Evolutionary conservation across 2,329 filamentous ascomycete species (phyloP), one percentile per base, ranked within the genome.

Genomic region (Penicillium sp.): DNA sequence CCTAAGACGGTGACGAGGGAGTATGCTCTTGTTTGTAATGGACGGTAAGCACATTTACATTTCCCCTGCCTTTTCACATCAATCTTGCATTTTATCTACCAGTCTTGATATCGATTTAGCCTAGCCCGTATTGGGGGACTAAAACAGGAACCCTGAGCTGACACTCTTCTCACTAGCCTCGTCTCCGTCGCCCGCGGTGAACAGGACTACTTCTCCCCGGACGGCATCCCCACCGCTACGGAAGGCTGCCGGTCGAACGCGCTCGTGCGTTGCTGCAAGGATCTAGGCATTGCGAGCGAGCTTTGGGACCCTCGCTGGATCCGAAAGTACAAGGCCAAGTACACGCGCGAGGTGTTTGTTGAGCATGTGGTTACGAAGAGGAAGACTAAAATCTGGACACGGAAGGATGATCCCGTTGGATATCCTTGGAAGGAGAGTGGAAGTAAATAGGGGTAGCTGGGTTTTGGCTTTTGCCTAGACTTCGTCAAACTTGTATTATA

Each of bases 171-270:
- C 28, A 4, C 12, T 15, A 96, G 91, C 55, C 85, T 96, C 57
- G 87, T 97, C 39, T 89, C 86, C 26, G 86, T 97, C 59, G 89
- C 93, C 1, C 86, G 93, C 58, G 93, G 93, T 65, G 93, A 97
- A 71, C 91, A 95, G 75, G 82, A 87, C 58, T 98, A 94, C 72
- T 98, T 97, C 73, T 82, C 80, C 60, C 80, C 88, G 31, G 90
- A 96, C 60, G 85, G 86, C 48, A 89, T 98, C 56, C 89, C 93
- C 24, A 95, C 90, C 1, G 90, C 93, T 8, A 90, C 90, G 53
- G 93, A 98, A 72, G 93, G 93, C 46, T 95, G 89, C 78, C 96
- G 96, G 72, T 95, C 89, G 55, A 98, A 98, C 67, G 93, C 93
- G 12, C 77, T 98, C 58, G 94, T 97, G 83, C 87, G 93, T 51